Evolutionary conservation across 176 grass and related monocot species (phyloP).

Genomic region (Poa annua): DNA sequence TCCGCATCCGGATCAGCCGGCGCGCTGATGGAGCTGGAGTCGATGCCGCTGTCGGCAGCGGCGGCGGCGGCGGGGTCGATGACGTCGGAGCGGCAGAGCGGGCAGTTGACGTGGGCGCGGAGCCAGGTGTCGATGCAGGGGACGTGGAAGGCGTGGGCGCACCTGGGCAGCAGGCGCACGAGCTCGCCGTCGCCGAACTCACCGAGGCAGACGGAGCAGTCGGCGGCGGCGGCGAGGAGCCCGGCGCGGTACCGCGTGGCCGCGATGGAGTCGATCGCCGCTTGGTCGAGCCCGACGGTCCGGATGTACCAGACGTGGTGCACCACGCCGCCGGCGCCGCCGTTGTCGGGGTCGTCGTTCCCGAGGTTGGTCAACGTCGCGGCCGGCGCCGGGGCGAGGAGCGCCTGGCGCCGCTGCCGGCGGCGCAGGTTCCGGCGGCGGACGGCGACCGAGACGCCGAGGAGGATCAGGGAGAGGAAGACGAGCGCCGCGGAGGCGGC

Average conservation of each 20-base stretch:
- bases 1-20: constrained; percentile 17
- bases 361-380: background rate
- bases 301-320: constrained; percentile 84
- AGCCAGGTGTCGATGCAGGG: constrained; percentile 89
- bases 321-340: constrained; percentile 40
- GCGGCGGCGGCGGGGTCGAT: constrained; percentile 44
- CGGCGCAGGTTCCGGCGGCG: constrained; percentile 35
- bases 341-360: constrained; percentile 29
- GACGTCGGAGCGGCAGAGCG: constrained; percentile 72
- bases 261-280: constrained; percentile 62
- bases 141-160: constrained; percentile 73
- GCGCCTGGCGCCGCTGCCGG: constrained; percentile 18
- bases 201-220: constrained; percentile 88
- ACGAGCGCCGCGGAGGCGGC: constrained; percentile 33
- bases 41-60: background rate
- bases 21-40: background rate
- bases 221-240: constrained; percentile 48
- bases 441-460: constrained; percentile 46
- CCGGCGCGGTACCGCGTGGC: constrained; percentile 49
- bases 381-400: background rate
- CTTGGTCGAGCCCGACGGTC: constrained; percentile 74
- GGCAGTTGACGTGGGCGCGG: constrained; percentile 75
- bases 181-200: constrained; percentile 74
- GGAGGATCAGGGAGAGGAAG: constrained; percentile 49
- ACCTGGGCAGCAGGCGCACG: constrained; percentile 77